Evolutionary conservation across 78 protist genomes (phyloP), one percentile per base, ranked within the genome.

Genomic region (Dictyostelium purpureum): DNA sequence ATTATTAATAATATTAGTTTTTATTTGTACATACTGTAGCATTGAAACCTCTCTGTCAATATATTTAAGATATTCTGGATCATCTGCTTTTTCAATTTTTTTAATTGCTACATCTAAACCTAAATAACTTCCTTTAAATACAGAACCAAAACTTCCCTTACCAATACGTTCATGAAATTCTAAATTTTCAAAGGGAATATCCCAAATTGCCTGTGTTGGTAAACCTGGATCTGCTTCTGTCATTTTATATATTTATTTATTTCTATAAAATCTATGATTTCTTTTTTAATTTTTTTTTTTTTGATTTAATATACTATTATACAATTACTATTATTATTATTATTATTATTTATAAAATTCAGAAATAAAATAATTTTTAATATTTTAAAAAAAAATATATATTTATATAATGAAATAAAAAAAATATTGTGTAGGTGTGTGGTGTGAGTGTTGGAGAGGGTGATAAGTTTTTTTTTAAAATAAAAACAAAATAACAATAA

Each of bases 201-300:
- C 89, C 94, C 94, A 90, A 38, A 90, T 85, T 21, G 92, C 92
- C 61, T 85, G 92, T 33, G 92, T 85, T 85, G 92, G 92, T 56
- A 85, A 61, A 31, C 92, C 92, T 85, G 92, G 92, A 85, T 85
- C 92, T 85, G 80, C 40, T 47, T 85, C 92, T 56, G 92, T 43
- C 92, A 85, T 85, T 66, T 4, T 54, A 14, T 70, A 28, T 43
- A 10, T 6, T 26, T 35, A 2, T 35, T 35, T 37, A 33, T 66
- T 35, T 66, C 24, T 65, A 19, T 19, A 14, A 49, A 49, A 49
- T 11, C 11, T 11, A 14, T 11, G 7, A 11, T 49, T 49, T 49
- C 11, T 7, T 49, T 49, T 14, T 49, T 49, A n/a, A n/a, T n/a
- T n/a, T n/a, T n/a, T n/a, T n/a, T n/a, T n/a, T n/a, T n/a, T n/a